Evolutionary conservation across 352 stramenopile genomes (phyloP).

Genomic region (Phytophthora multivora): DNA sequence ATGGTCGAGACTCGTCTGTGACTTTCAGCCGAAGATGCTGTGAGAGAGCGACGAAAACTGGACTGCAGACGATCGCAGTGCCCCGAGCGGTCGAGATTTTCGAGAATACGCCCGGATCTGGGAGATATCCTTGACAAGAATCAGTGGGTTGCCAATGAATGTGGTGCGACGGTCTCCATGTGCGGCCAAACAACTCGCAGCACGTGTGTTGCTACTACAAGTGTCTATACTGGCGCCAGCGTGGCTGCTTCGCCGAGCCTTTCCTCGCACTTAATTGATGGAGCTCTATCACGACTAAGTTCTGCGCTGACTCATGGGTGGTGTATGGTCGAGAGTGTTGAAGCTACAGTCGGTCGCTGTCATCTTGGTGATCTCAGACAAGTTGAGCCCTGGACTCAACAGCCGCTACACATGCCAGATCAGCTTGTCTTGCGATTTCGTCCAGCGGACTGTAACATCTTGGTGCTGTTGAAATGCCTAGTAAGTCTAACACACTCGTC

Average conservation of each 20-base stretch:
- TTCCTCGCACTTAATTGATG: conserved; percentile 19
- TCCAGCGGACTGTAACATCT: conserved; percentile 5
- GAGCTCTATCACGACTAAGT: not conserved
- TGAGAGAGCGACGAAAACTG: conserved; percentile 11
- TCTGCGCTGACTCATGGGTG: conserved; percentile 6
- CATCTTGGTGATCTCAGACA: conserved; percentile 8
- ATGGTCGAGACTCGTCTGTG: conserved; percentile 13
- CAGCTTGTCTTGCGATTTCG: conserved; percentile 1
- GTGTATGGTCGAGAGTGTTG: conserved; percentile 3
- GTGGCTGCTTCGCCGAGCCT: conserved; percentile 8
- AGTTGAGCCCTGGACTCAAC: conserved; percentile 7
- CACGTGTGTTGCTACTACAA: not conserved
- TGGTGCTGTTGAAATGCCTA: not conserved
- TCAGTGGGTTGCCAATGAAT: conserved; percentile 26
- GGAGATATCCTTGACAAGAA: conserved; percentile 22
- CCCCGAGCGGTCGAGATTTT: not conserved
- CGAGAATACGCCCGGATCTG: conserved; percentile 11
- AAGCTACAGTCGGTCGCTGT: not conserved
- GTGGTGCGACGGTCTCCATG: conserved; percentile 2
- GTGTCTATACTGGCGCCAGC: conserved; percentile 32
- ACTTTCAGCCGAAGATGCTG: conserved; percentile 13
- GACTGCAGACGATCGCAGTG: conserved; percentile 17
- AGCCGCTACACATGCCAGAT: conserved; percentile 5
- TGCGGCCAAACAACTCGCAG: not conserved
- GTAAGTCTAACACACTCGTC: conserved; percentile 5